These are phyloP conservation scores for Lactarius tabidus DNA, from an alignment of 768 basidiomycete species.

Conservation along the genomic window DNA sequence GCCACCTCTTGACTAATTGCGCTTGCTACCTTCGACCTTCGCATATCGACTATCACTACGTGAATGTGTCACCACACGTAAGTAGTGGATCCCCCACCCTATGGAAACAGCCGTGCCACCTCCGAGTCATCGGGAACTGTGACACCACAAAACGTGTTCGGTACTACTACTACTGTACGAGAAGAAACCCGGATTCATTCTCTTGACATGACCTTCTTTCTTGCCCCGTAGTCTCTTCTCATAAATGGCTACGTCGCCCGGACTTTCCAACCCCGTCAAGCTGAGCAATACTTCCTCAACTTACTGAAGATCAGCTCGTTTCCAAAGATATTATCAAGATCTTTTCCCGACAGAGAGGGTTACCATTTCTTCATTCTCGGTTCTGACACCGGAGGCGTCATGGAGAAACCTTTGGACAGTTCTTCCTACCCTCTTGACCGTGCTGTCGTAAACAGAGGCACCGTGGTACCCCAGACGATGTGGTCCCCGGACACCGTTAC, in stretches of 20 bases:
- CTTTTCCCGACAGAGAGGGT: neutral
- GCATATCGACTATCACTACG: too few species aligned
- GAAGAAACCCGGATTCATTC: neutral
- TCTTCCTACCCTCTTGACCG: neutral
- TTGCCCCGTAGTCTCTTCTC: neutral
- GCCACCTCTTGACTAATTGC: neutral
- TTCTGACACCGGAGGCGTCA: neutral
- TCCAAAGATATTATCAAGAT: neutral
- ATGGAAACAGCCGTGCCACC: too few species aligned
- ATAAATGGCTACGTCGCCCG: slow-evolving; percentile 9
- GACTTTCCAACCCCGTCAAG: neutral
- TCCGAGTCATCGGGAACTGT: too few species aligned
- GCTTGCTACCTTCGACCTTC: neutral
- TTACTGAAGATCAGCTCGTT: neutral
- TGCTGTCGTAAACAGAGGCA: neutral
- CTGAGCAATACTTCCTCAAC: neutral
- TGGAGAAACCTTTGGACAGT: neutral
- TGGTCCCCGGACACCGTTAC: neutral
- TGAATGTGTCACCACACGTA: too few species aligned
- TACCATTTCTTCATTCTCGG: neutral
- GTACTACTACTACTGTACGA: neutral
- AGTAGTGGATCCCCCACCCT: too few species aligned
- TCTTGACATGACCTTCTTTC: neutral
- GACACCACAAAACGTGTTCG: too few species aligned
- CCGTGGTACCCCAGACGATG: slow-evolving; percentile 12